Evolutionary conservation across 345 rosid species (phyloP), one percentile per base, ranked within the genome.

Genomic region (Arabis hirsuta): DNA sequence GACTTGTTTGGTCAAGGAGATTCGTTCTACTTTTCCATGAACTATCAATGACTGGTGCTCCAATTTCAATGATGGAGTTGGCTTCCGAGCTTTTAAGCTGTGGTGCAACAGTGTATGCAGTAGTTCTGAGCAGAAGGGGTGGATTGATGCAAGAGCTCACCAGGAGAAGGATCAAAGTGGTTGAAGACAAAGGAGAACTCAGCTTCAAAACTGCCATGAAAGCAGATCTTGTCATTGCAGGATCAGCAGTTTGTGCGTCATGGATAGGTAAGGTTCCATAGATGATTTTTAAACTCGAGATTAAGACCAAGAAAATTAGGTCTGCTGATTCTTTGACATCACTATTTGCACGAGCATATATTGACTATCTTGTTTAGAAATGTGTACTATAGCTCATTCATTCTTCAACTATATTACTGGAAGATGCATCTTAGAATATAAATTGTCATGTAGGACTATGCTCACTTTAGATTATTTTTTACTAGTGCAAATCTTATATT

Each of bases 41-140:
- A 71, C 88, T 94, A n/a, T 94, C 98, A 32, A 91, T 91, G 97
- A 94, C 98, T 0, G 98, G 98, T 34, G 98, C 98, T 68, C 98
- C 98, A 12, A 86, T 89, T 55, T 91, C 98, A 46, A 91, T 94
- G 96, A 82, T 94, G 92, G 98, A 94, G 80, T 76, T 94, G 82
- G 97, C 98, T 51, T 89, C 96, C 2, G 98, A 94, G 81, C 90
- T 94, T 80, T 64, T 94, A 86, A 94, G 98, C 91, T 91, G 98
- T 68, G 98, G 98, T 55, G 98, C 97, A 69, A 83, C 97, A 36
- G 98, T 94, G 54, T 91, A 95, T 43, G 98, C 92, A 38, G 97
- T 91, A 41, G 97, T 91, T 78, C 90, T 94, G 41, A 91, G 96
- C 79, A 89, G 81, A 81, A 94, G 83, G 80, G 98, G 98, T 75